A percentile compares a stretch with the other conserved stretches of the same genome.
phyloP scores from a whole-genome alignment of 352 stramenopile genomes.

The Pythium rhizo-oryzae region DNA sequence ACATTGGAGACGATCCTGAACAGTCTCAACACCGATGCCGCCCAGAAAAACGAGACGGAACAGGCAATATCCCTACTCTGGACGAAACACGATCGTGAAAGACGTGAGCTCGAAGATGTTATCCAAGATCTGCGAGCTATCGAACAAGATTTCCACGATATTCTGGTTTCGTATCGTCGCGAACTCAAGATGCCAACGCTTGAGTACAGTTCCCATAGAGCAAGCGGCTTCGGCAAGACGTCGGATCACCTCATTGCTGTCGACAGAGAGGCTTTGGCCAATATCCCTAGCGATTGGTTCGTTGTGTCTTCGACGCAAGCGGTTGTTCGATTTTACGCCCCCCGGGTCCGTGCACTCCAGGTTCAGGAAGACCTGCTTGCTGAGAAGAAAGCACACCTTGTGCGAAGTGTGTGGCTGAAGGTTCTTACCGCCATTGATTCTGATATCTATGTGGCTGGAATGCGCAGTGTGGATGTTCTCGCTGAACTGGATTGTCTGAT shows the following conservation, averaged over 20 bases:
- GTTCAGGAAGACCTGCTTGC: constrained; percentile 35
- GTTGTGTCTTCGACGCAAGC: constrained; percentile 52
- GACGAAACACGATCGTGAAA: background rate
- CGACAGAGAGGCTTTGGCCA: background rate
- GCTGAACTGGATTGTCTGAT: constrained; percentile 62
- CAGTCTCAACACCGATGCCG: background rate
- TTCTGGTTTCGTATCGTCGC: constrained; percentile 1
- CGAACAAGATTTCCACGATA: constrained; percentile 1
- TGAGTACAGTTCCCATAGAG: constrained; percentile 11
- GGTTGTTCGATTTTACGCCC: constrained; percentile 44
- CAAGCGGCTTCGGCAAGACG: constrained; percentile 3
- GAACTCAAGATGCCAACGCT: constrained; percentile 6
- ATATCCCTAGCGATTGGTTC: constrained; percentile 42
- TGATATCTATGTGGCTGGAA: constrained; percentile 41
- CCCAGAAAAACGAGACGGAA: constrained; percentile 4
- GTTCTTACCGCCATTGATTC: constrained; percentile 41
- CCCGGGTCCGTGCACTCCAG: constrained; percentile 41
- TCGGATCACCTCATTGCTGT: constrained; percentile 15
- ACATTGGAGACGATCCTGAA: background rate
- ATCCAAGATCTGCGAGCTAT: background rate
- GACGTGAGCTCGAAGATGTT: constrained; percentile 3
- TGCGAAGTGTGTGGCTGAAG: constrained; percentile 43
- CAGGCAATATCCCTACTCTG: constrained; percentile 1
- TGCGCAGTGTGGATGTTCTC: constrained; percentile 47
- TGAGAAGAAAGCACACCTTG: constrained; percentile 37